A percentile compares a stretch with the other conserved stretches of the same genome.
Evolutionary conservation across 148 eudicot species (phyloP).

Genomic region (Limonium bicolor): DNA sequence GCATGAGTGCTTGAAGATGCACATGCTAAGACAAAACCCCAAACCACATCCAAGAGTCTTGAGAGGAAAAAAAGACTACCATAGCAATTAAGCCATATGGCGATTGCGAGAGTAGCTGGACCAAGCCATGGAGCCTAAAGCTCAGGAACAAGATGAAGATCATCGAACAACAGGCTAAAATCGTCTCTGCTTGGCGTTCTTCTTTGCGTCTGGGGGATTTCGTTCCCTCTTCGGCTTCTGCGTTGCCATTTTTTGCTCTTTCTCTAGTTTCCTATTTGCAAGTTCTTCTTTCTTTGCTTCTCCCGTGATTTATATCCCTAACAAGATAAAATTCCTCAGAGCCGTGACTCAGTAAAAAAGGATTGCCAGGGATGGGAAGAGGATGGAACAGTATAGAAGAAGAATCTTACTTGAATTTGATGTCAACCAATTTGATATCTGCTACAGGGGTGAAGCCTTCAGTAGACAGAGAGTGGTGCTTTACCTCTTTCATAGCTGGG

Average conservation of each 20-base stretch:
- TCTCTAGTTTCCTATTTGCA: conserved; percentile 36
- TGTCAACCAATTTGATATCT: conserved; percentile 58
- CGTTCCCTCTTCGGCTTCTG: conserved; percentile 29
- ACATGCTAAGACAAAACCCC: too few species aligned
- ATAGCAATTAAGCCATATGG: too few species aligned
- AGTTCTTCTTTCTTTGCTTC: conserved; percentile 81
- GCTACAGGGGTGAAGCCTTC: conserved; percentile 60
- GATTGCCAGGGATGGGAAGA: not conserved
- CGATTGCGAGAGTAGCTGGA: too few species aligned
- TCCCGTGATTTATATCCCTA: conserved; percentile 97
- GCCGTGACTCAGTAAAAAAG: not conserved
- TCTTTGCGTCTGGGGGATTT: conserved; percentile 27
- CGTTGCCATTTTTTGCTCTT: conserved; percentile 23
- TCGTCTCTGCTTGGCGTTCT: conserved; percentile 89
- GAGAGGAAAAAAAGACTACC: too few species aligned
- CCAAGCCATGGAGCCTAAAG: too few species aligned
- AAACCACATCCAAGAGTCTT: too few species aligned
- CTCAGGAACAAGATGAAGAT: too few species aligned
- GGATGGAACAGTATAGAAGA: not conserved
- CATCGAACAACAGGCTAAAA: too few species aligned
- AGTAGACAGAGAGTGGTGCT: conserved; percentile 45
- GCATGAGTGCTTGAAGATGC: too few species aligned
- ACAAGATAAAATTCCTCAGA: too few species aligned
- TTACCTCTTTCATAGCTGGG: conserved; percentile 76
- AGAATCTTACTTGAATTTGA: conserved; percentile 71